phyloP scores from a whole-genome alignment of 352 stramenopile species.

The Proteromonas lacertae region DNA sequence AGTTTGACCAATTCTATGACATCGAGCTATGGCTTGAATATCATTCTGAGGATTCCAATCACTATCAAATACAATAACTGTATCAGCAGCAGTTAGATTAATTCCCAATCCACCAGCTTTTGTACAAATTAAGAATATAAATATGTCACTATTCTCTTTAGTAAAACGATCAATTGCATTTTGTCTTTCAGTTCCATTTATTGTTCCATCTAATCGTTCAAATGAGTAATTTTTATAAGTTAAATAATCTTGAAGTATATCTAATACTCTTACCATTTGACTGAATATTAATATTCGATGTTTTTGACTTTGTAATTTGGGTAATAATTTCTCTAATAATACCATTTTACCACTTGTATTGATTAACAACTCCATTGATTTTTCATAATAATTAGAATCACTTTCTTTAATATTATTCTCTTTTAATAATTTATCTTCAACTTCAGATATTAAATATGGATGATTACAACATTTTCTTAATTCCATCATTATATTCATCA shows the following conservation, averaged over 20 bases:
- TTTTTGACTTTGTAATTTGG: conserved; percentile 1
- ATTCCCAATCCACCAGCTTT: conserved; percentile 73
- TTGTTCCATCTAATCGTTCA: not conserved
- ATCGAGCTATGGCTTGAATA: conserved; percentile 74
- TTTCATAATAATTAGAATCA: too few relatives aligned
- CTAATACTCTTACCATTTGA: conserved; percentile 1
- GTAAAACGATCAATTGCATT: conserved; percentile 42
- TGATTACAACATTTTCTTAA: conserved; percentile 56
- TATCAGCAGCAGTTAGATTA: conserved; percentile 90
- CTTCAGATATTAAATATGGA: conserved; percentile 38
- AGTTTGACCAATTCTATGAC: conserved; percentile 92
- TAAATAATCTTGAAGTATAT: not conserved
- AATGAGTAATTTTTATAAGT: not conserved
- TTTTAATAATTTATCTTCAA: conserved; percentile 14
- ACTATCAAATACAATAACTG: conserved; percentile 84
- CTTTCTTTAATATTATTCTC: conserved; percentile 1
- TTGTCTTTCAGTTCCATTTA: not conserved
- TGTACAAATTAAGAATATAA: conserved; percentile 67
- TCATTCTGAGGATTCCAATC: conserved; percentile 25
- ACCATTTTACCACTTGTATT: conserved; percentile 18
- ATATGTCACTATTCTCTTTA: conserved; percentile 33
- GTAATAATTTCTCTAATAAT: conserved; percentile 29
- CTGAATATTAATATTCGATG: conserved; percentile 50
- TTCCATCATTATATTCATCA: conserved; percentile 45
- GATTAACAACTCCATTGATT: conserved; percentile 9